A percentile compares a stretch with the other conserved stretches of the same genome.
Evolutionary conservation across 2,329 filamentous ascomycete species (phyloP).

Genomic region (Clonostachys sp.): DNA sequence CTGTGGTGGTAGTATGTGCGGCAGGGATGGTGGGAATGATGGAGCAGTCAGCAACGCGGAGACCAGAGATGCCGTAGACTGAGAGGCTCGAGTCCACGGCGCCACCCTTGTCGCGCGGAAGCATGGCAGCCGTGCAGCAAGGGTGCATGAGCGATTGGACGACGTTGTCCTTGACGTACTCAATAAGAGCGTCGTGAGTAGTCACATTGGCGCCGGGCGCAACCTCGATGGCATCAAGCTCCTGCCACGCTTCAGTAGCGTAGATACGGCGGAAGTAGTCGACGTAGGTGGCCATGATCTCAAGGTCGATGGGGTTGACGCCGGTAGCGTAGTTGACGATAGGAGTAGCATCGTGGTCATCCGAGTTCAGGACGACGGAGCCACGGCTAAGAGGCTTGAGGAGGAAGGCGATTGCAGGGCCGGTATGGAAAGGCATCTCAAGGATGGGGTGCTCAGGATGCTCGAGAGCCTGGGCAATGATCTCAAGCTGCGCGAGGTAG

Average conservation of each 20-base stretch:
- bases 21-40: constrained; percentile 15
- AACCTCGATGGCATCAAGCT: constrained; percentile 17
- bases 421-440: constrained; percentile 19
- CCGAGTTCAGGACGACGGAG: constrained; percentile 16
- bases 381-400: constrained; percentile 28
- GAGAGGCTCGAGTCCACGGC: constrained; percentile 24
- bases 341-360: constrained; percentile 14
- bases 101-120: constrained; percentile 27
- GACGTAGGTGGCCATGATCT: constrained; percentile 22
- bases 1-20: constrained; percentile 42
- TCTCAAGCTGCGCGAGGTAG: constrained; percentile 15
- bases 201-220: constrained; percentile 16
- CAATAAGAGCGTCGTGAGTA: constrained; percentile 6
- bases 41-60: constrained; percentile 21
- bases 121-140: constrained; percentile 36
- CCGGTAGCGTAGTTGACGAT: constrained; percentile 25
- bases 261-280: constrained; percentile 19
- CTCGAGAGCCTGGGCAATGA: constrained; percentile 16
- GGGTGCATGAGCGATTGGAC: constrained; percentile 33
- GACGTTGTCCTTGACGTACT: constrained; percentile 16
- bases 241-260: constrained; percentile 16
- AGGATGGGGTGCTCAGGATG: constrained; percentile 18
- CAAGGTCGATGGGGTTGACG: constrained; percentile 27
- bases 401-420: constrained; percentile 12
- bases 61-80: constrained; percentile 22